Base-by-base conservation (phyloP, 2,329 filamentous ascomycete genomes). In the Amauroascus niger region DNA sequence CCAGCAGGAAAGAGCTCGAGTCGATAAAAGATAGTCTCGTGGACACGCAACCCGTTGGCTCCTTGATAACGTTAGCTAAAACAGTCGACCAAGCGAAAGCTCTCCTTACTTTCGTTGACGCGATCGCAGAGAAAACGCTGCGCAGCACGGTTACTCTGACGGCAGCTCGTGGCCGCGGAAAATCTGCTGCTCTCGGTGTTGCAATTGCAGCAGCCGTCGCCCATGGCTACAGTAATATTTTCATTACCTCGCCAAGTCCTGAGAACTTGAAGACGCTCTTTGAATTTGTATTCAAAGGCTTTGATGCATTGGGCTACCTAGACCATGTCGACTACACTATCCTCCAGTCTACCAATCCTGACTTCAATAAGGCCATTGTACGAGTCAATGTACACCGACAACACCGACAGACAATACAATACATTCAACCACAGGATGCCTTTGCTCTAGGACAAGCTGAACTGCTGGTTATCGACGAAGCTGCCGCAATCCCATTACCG, bases 221-320 rank as follows among this genome's bases (percentile, higher is more conserved):
- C 1, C 87, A 97, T 66, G 93, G 93, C 24, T 98, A 98, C 72
- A 95, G 89, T 75, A 98, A 98, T 69, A 95, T 98, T 64, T 98
- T 98, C 72, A 95, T 98, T 67, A 98, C 93, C 1, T 97, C 91
- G 1, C 91, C 91, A 0, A 96, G 88, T 57, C 93, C 93, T 0
- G 94, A 98, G 72, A 98, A 98, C 72, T 77, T 98, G 77, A 98
- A 97, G 74, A 98, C 93, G 0, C 77, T 98, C 6, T 98, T 98
- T 67, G 90, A 98, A 64, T 98, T 98, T 64, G 81, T 98, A 16
- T 96, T 98, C 78, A 97, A 96, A 69, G 93, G 90, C 0, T 98
- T 98, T 63, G 93, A 98, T 67, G 87, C 90, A 9, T 77, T 98
- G 26, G 87, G 86, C 30, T 98, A 98, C 65, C 82, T 89, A 59